phyloP scores from a whole-genome alignment of 192 early-diverging fungal species.

The Paraglomus brasilianum region DNA sequence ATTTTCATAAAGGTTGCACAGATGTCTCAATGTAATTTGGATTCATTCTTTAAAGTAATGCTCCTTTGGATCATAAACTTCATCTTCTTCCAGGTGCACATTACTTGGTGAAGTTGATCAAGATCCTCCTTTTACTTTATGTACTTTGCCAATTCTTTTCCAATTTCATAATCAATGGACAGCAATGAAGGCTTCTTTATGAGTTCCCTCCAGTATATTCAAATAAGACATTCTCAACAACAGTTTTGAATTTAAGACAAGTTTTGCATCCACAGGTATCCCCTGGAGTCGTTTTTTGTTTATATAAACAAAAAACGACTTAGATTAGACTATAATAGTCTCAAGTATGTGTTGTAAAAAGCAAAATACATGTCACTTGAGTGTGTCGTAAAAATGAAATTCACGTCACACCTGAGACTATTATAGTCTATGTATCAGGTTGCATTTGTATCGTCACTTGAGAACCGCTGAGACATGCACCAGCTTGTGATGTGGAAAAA shows the following conservation, averaged over 20 bases:
- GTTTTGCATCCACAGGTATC: slow-evolving; percentile 1
- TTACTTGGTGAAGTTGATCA: slow-evolving; percentile 12
- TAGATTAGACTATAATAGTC: no score
- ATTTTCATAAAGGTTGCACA: slow-evolving; percentile 23
- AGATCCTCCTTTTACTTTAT: slow-evolving; percentile 11
- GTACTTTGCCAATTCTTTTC: slow-evolving; percentile 16
- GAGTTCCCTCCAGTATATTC: slow-evolving; percentile 15
- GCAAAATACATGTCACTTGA: no score
- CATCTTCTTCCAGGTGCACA: slow-evolving; percentile 14
- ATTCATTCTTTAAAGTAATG: slow-evolving; percentile 24
- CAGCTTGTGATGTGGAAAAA: no score
- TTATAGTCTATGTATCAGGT: no score
- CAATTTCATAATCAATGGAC: slow-evolving; percentile 10
- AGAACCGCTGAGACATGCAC: no score
- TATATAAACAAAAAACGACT: no score
- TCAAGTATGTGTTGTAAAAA: no score
- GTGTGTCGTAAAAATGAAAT: no score
- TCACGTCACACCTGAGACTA: no score
- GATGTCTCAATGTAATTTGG: slow-evolving; percentile 12
- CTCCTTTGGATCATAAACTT: slow-evolving; percentile 20
- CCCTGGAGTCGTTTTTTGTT: no score
- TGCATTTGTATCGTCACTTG: no score
- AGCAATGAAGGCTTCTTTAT: slow-evolving; percentile 14
- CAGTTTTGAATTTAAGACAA: slow-evolving; percentile 6
- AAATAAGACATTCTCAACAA: slow-evolving; percentile 20